phyloP scores from a whole-genome alignment of 257 asterid species.

The Ehretia macrophylla region DNA sequence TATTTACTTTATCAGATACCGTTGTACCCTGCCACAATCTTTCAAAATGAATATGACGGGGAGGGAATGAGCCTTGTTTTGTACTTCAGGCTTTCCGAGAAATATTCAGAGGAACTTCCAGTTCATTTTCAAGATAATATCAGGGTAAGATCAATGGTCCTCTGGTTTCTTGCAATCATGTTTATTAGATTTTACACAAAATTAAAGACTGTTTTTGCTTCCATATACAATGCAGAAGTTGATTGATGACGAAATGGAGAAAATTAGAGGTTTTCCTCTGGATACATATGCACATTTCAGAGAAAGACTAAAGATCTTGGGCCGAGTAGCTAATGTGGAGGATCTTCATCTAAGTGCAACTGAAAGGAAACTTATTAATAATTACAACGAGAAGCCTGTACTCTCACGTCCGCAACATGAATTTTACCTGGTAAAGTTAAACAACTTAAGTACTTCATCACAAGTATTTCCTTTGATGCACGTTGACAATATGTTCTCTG shows the following conservation, averaged over 20 bases:
- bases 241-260: slow-evolving; percentile 6
- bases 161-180: neutral
- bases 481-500: no score
- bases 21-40: slow-evolving; percentile 67
- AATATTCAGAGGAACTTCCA: slow-evolving; percentile 47
- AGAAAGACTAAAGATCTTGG: slow-evolving; percentile 14
- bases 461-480: no score
- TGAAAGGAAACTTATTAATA: slow-evolving; percentile 6
- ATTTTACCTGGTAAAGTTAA: slow-evolving; percentile 9
- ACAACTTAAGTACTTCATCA: neutral
- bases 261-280: slow-evolving; percentile 2
- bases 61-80: slow-evolving; percentile 76
- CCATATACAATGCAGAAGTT: neutral
- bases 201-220: neutral
- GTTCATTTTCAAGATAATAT: slow-evolving; percentile 62
- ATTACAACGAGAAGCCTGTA: slow-evolving; percentile 9
- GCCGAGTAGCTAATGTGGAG: slow-evolving; percentile 7
- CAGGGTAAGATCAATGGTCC: slow-evolving; percentile 34
- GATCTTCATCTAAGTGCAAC: slow-evolving; percentile 14
- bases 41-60: slow-evolving; percentile 75
- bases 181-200: neutral
- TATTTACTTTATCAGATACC: slow-evolving; percentile 53
- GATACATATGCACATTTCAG: slow-evolving; percentile 11
- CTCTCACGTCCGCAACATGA: slow-evolving; percentile 17
- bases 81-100: slow-evolving; percentile 60